Conservation (phyloP, 768 basidiomycete species). For the Favolaschia claudopus region DNA sequence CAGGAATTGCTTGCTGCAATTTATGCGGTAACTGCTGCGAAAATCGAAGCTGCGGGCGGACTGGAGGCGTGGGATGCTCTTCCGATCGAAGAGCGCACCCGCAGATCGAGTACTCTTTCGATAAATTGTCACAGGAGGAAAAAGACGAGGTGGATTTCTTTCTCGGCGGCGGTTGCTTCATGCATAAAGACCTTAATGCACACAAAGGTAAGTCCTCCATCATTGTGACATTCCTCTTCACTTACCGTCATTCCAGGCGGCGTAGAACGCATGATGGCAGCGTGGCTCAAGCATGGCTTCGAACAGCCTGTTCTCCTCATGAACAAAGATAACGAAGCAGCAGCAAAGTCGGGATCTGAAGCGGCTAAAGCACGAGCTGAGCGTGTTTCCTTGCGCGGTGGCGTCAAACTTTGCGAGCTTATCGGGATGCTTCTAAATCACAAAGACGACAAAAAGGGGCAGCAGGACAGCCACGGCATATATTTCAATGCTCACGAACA, state of each 20-base stretch:
- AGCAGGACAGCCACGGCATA: no score
- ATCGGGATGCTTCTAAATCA: no score
- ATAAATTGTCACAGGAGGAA: slow-evolving; percentile 14
- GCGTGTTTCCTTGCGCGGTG: no score
- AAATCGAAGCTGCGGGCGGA: neutral
- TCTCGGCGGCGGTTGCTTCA: slow-evolving; percentile 33
- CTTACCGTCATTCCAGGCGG: slow-evolving; percentile 13
- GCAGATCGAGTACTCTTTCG: neutral
- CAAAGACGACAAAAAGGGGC: no score
- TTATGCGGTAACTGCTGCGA: neutral
- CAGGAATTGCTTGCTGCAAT: neutral
- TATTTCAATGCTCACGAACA: no score
- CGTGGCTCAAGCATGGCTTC: slow-evolving; percentile 23
- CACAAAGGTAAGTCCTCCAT: slow-evolving; percentile 25
- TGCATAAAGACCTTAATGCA: slow-evolving; percentile 39
- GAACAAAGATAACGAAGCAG: no score
- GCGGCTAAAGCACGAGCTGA: no score
- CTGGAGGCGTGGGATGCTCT: slow-evolving; percentile 11
- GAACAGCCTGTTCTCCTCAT: no score
- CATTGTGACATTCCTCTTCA: neutral
- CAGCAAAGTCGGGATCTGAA: no score
- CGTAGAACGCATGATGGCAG: slow-evolving; percentile 6
- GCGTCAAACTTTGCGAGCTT: no score
- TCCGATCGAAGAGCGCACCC: neutral
- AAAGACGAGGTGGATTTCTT: slow-evolving; percentile 25